Percentiles rank a stretch among this genome's conserved stretches.
Conservation (phyloP, 495 filamentous ascomycete genomes). For the Filosporella fistucella region DNA sequence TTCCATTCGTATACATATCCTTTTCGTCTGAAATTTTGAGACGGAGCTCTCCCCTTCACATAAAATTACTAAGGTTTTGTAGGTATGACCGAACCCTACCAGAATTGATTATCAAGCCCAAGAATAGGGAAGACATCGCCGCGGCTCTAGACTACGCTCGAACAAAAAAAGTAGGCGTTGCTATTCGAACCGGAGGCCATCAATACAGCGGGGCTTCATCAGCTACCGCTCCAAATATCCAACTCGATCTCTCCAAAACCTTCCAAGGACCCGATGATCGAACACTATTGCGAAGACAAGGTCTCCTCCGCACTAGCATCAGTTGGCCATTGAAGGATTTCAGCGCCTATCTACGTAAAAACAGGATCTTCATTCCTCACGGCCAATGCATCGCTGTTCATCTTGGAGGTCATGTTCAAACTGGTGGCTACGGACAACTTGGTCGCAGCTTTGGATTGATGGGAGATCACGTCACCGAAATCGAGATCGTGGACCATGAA, state of each 20-base stretch:
- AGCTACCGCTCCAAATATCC: conserved; percentile 31
- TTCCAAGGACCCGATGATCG: conserved; percentile 27
- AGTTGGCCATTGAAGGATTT: conserved; percentile 35
- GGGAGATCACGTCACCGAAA: conserved; percentile 33
- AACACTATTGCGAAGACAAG: conserved; percentile 25
- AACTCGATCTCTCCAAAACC: conserved; percentile 29
- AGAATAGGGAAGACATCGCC: conserved; percentile 31
- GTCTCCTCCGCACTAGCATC: conserved; percentile 17
- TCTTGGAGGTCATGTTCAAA: conserved; percentile 38
- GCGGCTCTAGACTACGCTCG: conserved; percentile 31
- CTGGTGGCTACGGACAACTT: conserved; percentile 36
- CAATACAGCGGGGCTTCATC: conserved; percentile 38
- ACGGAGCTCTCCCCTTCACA: background rate
- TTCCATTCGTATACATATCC: background rate
- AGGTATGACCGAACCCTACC: conserved; percentile 30
- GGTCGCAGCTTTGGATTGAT: conserved; percentile 37
- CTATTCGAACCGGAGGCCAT: conserved; percentile 35
- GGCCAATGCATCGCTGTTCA: conserved; percentile 37
- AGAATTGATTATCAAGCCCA: conserved; percentile 30
- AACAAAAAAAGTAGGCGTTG: conserved; percentile 29
- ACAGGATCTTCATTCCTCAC: conserved; percentile 36
- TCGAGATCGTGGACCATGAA: conserved; percentile 35
- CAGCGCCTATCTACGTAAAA: conserved; percentile 28
- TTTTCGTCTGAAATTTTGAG: background rate
- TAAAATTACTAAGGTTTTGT: conserved; percentile 20